Percentiles rank a stretch among this genome's conserved stretches.
phyloP scores from a whole-genome alignment of 2,329 filamentous ascomycete genomes.

The Cladosporium velox region DNA sequence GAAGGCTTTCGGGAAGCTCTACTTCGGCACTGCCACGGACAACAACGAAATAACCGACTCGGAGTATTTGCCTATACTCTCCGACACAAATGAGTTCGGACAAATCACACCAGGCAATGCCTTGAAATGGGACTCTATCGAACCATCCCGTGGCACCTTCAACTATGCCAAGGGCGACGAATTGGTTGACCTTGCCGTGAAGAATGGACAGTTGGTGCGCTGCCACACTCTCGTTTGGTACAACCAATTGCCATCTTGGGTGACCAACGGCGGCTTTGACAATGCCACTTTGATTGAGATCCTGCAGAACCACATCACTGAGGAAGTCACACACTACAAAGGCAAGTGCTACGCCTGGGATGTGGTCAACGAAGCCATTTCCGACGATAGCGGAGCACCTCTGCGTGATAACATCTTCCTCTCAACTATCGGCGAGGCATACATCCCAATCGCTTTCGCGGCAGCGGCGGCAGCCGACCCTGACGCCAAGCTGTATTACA shows the following conservation, averaged over 20 bases:
- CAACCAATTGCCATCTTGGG: constrained; percentile 57
- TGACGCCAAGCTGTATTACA: constrained; percentile 62
- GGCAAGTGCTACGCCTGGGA: constrained; percentile 66
- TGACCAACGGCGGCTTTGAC: constrained; percentile 54
- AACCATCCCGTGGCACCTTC: constrained; percentile 60
- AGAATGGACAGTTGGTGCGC: constrained; percentile 53
- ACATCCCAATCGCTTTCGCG: constrained; percentile 60
- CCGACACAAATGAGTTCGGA: constrained; percentile 61
- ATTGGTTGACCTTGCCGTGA: constrained; percentile 44
- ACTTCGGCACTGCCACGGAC: constrained; percentile 57
- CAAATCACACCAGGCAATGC: constrained; percentile 66
- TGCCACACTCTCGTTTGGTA: constrained; percentile 65
- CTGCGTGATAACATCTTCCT: constrained; percentile 58
- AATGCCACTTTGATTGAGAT: constrained; percentile 58
- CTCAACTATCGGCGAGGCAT: constrained; percentile 57
- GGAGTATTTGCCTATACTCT: constrained; percentile 58
- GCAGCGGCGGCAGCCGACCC: constrained; percentile 58
- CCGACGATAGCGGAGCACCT: constrained; percentile 54
- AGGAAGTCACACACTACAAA: constrained; percentile 60
- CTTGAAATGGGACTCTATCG: constrained; percentile 65
- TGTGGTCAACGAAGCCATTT: constrained; percentile 64
- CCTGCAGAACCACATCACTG: constrained; percentile 62
- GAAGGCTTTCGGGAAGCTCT: constrained; percentile 30
- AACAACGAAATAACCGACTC: constrained; percentile 53
- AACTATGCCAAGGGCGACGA: constrained; percentile 59